Evolutionary conservation across 2,329 filamentous ascomycete genomes (phyloP), one percentile per base, ranked within the genome.

Genomic region (Neobulgaria alba): DNA sequence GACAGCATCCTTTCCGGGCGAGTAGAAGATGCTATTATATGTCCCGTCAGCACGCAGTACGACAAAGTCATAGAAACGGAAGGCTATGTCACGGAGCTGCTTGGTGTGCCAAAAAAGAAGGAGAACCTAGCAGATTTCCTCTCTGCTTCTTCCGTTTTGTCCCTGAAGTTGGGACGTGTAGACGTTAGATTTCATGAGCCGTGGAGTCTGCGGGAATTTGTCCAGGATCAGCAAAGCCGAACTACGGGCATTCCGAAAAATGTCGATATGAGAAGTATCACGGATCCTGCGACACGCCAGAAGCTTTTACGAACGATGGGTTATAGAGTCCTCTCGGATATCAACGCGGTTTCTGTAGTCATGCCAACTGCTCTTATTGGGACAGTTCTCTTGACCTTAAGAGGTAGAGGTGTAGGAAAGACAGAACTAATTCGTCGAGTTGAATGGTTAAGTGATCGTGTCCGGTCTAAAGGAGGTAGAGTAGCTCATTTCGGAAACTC

Each of bases 11-110:
- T 95, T 4, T 93, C 86, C 0, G 88, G 89, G 0, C 75, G 89
- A 5, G 88, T 95, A 0, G 72, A 93, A 34, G 92, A 98, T 61
- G 82, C 87, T 21, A 85, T 95, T 31, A 87, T 98, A 38, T 95
- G 90, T 53, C 92, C 92, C 0, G 92, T 98, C 33, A 93, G 85
- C 61, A 95, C 89, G 1, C 92, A 98, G 60, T 98, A 98, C 59
- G 92, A 98, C 69, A 98, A 96, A 59, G 92, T 98, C 41, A 93
- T 98, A 45, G 92, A 98, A 62, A 95, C 93, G 1, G 88, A 95
- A 62, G 92, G 88, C 4, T 98, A 98, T 57, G 90, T 96, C 33
- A 92, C 81, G 23, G 92, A 98, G 61, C 74, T 98, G 2, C 73
- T 98, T 0, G 92, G 92, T 3, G 82, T 93, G 47, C 92, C 92